Evolutionary conservation across 805 yeast species (phyloP).

Genomic region (Cyberlindnera galapagoensis): DNA sequence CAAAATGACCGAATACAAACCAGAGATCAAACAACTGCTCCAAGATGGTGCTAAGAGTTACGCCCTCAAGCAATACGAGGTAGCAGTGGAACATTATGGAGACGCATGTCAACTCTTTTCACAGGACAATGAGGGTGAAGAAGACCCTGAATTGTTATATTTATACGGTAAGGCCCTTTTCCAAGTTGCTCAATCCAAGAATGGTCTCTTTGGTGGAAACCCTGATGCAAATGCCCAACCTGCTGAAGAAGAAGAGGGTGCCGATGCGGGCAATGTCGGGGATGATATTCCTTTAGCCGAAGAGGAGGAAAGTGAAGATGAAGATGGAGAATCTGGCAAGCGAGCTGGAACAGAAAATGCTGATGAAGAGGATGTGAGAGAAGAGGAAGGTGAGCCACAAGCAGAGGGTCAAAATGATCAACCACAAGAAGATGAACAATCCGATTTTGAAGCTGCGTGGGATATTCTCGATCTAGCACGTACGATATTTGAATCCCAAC

Average conservation of each 20-base stretch:
- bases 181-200: conserved; percentile 65
- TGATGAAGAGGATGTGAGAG: conserved; percentile 11
- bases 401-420: conserved; percentile 16
- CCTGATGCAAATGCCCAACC: conserved; percentile 20
- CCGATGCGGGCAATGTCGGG: conserved; percentile 26
- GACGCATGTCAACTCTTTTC: conserved; percentile 61
- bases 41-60: conserved; percentile 58
- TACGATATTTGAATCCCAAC: conserved; percentile 42
- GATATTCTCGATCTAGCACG: conserved; percentile 77
- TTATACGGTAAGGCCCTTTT: conserved; percentile 77
- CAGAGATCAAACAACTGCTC: conserved; percentile 41
- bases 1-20: conserved; percentile 27
- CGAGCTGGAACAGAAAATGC: conserved; percentile 8
- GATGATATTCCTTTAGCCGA: conserved; percentile 33
- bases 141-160: conserved; percentile 65
- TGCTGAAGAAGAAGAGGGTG: conserved; percentile 18
- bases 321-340: conserved; percentile 1
- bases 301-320: conserved; percentile 21
- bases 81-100: conserved; percentile 65
- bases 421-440: conserved; percentile 41
- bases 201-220: conserved; percentile 67
- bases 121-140: conserved; percentile 42
- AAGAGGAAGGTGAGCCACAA: conserved; percentile 21
- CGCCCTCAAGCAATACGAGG: conserved; percentile 58
- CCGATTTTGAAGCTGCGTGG: conserved; percentile 86